These are phyloP conservation scores for Sarocladium kiliense DNA, from an alignment of 2,329 filamentous ascomycete species.

Conservation along the genomic window DNA sequence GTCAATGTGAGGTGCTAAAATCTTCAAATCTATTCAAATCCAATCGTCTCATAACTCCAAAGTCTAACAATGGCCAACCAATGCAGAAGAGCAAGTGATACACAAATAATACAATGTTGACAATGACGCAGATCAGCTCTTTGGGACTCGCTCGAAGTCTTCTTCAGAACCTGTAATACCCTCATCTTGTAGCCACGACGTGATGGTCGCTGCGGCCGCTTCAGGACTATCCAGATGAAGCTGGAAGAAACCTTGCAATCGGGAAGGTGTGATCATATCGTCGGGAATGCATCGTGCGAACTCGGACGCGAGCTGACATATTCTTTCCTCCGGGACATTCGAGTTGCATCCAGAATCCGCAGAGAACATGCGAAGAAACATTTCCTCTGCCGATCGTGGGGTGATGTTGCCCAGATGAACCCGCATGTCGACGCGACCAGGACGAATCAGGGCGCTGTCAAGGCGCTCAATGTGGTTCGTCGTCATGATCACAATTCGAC, in stretches of 20 bases:
- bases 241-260: conserved; percentile 44
- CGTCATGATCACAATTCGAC: conserved; percentile 69
- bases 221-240: conserved; percentile 34
- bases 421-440: conserved; percentile 61
- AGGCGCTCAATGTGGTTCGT: conserved; percentile 62
- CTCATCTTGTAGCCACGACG: conserved; percentile 31
- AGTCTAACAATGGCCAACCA: too few relatives aligned
- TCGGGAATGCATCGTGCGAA: conserved; percentile 50
- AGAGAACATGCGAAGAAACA: conserved; percentile 43
- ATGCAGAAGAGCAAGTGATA: too few relatives aligned
- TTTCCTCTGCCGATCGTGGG: conserved; percentile 34
- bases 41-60: too few relatives aligned
- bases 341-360: conserved; percentile 23
- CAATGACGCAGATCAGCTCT: neutral
- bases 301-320: conserved; percentile 41
- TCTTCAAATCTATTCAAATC: too few relatives aligned
- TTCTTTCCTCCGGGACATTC: conserved; percentile 17
- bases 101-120: too few relatives aligned
- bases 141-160: neutral
- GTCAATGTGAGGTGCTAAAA: too few relatives aligned
- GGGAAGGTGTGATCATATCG: conserved; percentile 41
- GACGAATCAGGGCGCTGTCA: conserved; percentile 59
- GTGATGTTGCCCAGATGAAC: conserved; percentile 50
- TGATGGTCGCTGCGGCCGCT: conserved; percentile 28
- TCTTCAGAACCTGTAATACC: neutral